Evolutionary conservation across 2,329 filamentous ascomycete genomes (phyloP).

Genomic region (Aspergillus udagawae): DNA sequence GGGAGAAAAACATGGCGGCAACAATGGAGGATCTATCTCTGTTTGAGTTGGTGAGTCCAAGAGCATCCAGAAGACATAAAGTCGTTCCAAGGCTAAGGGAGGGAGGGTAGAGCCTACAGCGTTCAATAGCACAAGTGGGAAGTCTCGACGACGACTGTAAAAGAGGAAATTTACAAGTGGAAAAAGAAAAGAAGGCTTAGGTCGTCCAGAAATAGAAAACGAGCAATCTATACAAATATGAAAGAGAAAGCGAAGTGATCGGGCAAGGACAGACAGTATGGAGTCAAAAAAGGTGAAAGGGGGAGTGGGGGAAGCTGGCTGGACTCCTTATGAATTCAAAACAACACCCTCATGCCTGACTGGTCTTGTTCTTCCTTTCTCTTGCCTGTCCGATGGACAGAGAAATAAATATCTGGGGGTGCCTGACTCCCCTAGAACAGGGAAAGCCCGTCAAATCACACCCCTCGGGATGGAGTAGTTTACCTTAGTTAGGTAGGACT

Average conservation of each 20-base stretch:
- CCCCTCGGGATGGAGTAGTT: background rate
- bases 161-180: background rate
- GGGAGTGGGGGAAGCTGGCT: background rate
- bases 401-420: background rate
- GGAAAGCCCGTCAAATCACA: background rate
- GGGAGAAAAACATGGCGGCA: constrained; percentile 35
- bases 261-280: background rate
- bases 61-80: too few relatives aligned
- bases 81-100: background rate
- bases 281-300: background rate
- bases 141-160: background rate
- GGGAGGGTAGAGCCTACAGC: background rate
- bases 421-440: background rate
- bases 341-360: background rate
- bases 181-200: background rate
- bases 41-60: background rate
- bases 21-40: background rate
- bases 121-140: too few relatives aligned
- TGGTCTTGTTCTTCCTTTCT: background rate
- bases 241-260: background rate
- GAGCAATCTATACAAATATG: background rate
- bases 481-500: background rate
- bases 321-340: background rate
- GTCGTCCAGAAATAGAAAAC: background rate
- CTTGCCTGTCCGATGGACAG: background rate